Evolutionary conservation across 306 rosid genomes (phyloP).

Genomic region (Ormosia emarginata): DNA sequence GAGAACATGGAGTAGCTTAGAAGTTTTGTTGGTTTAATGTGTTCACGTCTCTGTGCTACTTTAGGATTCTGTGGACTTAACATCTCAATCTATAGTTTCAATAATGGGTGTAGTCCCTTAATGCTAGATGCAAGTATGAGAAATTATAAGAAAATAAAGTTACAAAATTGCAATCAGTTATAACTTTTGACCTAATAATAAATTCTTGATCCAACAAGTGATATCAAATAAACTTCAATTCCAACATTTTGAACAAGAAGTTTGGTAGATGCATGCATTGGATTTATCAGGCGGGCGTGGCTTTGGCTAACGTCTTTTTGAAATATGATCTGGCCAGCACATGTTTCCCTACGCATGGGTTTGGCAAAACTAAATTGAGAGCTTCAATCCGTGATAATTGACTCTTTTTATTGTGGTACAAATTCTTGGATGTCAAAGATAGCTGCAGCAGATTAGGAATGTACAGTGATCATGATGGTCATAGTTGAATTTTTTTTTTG

Average conservation of each 20-base stretch:
- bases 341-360: slow-evolving; percentile 10
- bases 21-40: slow-evolving; percentile 3
- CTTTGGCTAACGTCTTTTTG: neutral
- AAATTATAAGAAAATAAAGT: too few relatives aligned
- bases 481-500: neutral
- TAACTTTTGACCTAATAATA: too few relatives aligned
- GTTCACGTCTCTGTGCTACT: too few relatives aligned
- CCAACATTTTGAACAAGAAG: neutral
- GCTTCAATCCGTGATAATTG: slow-evolving; percentile 6
- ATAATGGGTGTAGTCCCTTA: too few relatives aligned
- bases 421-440: neutral
- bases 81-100: too few relatives aligned
- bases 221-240: too few relatives aligned
- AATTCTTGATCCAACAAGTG: too few relatives aligned
- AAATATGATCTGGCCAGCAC: slow-evolving; percentile 20
- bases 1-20: slow-evolving; percentile 17
- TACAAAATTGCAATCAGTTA: too few relatives aligned
- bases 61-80: too few relatives aligned
- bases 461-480: neutral
- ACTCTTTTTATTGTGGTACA: neutral
- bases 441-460: neutral
- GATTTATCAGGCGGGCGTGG: slow-evolving; percentile 15
- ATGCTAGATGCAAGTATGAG: too few relatives aligned
- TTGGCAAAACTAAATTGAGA: slow-evolving; percentile 7
- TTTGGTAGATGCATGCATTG: slow-evolving; percentile 32